Base-by-base conservation (phyloP, 2,329 filamentous ascomycete species). In the Lasiodiplodia citricola region DNA sequence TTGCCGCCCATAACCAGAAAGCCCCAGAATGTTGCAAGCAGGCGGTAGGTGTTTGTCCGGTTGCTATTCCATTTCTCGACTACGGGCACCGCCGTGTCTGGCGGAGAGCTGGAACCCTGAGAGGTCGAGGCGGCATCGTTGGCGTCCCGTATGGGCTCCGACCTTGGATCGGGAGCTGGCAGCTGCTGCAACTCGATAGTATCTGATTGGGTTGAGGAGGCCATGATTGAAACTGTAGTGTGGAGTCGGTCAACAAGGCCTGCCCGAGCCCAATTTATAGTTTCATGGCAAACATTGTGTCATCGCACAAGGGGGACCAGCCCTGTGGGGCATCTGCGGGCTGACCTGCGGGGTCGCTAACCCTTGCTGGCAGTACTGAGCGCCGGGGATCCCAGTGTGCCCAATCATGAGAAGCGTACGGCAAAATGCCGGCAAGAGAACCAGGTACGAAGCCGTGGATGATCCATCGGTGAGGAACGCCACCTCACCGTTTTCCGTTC, bases 1-100 rank as follows among this genome's bases (percentile, higher is more conserved):
- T 91, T 91, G 80, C 89, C 85, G 5, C 90, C 91, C 82, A 91
- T 87, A 25, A 91, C 81, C 21, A 89, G 79, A 71, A 92, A 88
- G 4, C 85, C 84, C 78, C 87, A 87, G 72, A 89, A 87, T 2
- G 88, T 85, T 0, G 87, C 83, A 41, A 86, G 77, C 55, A 87
- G 87, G 50, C 90, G 86, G 72, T 82, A 88, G 4, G 87, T 79
- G 75, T 90, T 92, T 50, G 83, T 81, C 10, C 79, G 76, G 0
- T 90, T 85, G 21, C 81, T 79, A 73, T 92, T 92, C 91, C 91
- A 93, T 76, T 78, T 81, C 73, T 91, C 86, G 14, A 82, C 52
- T n/a, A 23, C 63, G 4, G 51, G 5, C 16, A 66, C 51, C n/a
- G 63, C 63, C 2, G 14, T 47, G 5, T 56, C 62, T n/a, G 50